Evolutionary conservation across 441 rosid species (phyloP).

Genomic region (Gossypium davidsonii): DNA sequence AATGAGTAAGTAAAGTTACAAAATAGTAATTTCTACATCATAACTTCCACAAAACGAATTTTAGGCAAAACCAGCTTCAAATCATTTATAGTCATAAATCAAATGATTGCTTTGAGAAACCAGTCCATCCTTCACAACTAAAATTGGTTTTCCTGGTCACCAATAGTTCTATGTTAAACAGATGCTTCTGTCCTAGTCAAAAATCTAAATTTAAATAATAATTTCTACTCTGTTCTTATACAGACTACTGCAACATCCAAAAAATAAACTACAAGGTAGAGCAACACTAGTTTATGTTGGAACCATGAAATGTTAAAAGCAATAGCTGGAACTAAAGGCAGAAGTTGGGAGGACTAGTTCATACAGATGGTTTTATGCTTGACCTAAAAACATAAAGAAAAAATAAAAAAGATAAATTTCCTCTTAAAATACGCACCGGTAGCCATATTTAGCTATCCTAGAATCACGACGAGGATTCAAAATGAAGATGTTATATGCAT

Average conservation of each 20-base stretch:
- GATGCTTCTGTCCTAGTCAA: not conserved
- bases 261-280: not conserved
- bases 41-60: not conserved
- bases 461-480: constrained; percentile 63
- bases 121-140: not conserved
- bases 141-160: not conserved
- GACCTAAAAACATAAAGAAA: not conserved
- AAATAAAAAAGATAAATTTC: not conserved
- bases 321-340: not conserved
- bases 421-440: constrained; percentile 46
- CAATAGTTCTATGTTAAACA: not conserved
- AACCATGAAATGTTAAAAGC: not conserved
- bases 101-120: not conserved
- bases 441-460: constrained; percentile 68
- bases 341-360: not conserved
- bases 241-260: not conserved
- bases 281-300: not conserved
- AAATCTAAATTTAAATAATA: not conserved
- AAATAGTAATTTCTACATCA: not conserved
- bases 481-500: constrained; percentile 80
- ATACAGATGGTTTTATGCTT: not conserved
- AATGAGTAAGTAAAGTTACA: not conserved
- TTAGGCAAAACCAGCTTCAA: not conserved
- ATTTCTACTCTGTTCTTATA: not conserved
- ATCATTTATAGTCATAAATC: not conserved